A percentile compares a stretch with the other conserved stretches of the same genome.
phyloP scores from a whole-genome alignment of 768 basidiomycete genomes.

The Multifurca ochricompacta region DNA sequence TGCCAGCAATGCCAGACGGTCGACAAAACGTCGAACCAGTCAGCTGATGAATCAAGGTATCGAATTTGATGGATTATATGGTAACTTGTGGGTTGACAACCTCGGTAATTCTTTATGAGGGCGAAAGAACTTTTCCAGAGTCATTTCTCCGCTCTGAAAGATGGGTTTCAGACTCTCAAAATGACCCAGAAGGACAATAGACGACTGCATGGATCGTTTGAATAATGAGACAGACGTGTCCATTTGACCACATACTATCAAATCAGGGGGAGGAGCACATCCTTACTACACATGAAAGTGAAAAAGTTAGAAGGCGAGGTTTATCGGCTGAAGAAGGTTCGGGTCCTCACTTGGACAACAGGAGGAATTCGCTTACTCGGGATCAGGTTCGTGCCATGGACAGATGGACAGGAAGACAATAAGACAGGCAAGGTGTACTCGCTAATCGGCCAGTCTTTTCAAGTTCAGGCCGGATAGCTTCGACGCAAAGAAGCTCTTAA shows the following conservation, averaged over 20 bases:
- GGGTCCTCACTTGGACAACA: background rate
- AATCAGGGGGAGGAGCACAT: constrained; percentile 4
- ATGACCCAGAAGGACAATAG: background rate
- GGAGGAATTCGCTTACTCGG: background rate
- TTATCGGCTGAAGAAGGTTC: constrained; percentile 25
- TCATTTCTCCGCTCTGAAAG: constrained; percentile 10
- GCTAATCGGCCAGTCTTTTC: background rate
- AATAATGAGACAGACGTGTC: constrained; percentile 1
- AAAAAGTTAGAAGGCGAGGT: constrained; percentile 22
- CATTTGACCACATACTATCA: constrained; percentile 1
- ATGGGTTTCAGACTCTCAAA: constrained; percentile 1
- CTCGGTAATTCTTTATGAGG: background rate
- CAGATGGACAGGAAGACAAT: constrained; percentile 7
- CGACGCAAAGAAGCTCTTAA: constrained; percentile 29
- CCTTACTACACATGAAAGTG: constrained; percentile 21
- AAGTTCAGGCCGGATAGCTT: constrained; percentile 20
- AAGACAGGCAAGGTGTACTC: background rate
- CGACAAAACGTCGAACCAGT: background rate
- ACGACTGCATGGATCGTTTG: constrained; percentile 6
- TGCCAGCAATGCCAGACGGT: constrained; percentile 1
- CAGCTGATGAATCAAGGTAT: background rate
- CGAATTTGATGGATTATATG: background rate
- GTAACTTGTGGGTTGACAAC: background rate
- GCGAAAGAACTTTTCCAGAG: background rate
- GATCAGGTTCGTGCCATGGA: constrained; percentile 15